Base-by-base conservation (phyloP, 2,329 filamentous ascomycete species). In the Ceratocystiopsis sp. region DNA sequence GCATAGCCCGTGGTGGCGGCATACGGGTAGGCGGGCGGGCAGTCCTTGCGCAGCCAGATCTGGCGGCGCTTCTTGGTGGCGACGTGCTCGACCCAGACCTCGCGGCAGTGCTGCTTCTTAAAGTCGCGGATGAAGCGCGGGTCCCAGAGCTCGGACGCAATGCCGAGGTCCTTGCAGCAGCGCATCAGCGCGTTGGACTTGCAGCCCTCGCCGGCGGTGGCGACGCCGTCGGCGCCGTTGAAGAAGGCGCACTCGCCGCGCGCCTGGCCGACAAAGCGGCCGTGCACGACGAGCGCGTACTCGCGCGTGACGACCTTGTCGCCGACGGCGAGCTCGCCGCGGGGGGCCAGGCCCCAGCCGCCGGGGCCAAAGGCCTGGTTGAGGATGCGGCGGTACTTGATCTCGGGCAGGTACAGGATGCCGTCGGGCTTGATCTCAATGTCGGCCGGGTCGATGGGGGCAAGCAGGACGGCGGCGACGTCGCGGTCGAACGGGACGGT, bases 361-460 rank as follows among this genome's bases (percentile, higher is more conserved):
- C 93, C 91, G 0, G 91, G 91, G 0, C 91, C 89, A 63, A 98
- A 98, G 0, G 86, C 85, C 54, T 70, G 67, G 60, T 96, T 95
- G 54, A 98, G 62, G 50, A 93, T 89, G 49, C 89, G 69, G 38
- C 91, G 69, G 64, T 98, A 98, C 65, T 96, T 95, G 68, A 98
- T 96, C 69, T 98, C 91, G 13, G 91, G 91, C 46, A 98, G 68
- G 59, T 96, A 98, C 46, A 96, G 68, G 52, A 98, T 89, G 33
- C 91, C 91, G 64, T 98, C 91, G 32, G 91, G 89, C 67, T 98
- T 98, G 57, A 98, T 81, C 66, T 98, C 91, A 44, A 98, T 78
- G 61, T 96, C 89, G 40, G 78, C 71, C 0, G 72, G 63, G 43
- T 75, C 64, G 13, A 93, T 59, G 2, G 78, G 76, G 45, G 73